Evolutionary conservation across 768 basidiomycete genomes (phyloP).

Genomic region (Austroboletus festivus): DNA sequence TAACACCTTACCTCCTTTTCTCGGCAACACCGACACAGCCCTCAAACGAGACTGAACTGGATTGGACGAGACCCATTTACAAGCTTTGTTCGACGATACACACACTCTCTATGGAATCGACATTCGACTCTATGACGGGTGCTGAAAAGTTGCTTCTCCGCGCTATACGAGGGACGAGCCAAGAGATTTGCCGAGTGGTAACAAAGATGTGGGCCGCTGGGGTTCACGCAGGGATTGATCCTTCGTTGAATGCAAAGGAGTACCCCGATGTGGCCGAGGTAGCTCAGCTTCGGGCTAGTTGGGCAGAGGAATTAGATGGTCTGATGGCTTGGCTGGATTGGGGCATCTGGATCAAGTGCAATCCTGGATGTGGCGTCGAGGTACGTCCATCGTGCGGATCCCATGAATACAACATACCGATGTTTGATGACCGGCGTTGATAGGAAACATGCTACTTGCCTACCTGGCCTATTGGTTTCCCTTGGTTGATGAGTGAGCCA

Average conservation of each 20-base stretch:
- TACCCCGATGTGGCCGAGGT: constrained; percentile 1
- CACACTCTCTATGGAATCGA: constrained; percentile 9
- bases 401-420: not conserved
- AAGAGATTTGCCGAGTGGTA: constrained; percentile 45
- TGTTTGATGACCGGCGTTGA: not conserved
- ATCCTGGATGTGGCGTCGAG: constrained; percentile 43
- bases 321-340: constrained; percentile 54
- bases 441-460: constrained; percentile 30
- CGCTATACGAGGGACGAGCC: constrained; percentile 32
- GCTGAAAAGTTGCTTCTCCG: constrained; percentile 29
- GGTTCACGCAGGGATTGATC: constrained; percentile 18
- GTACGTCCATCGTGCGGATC: constrained; percentile 28
- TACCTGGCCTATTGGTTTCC: constrained; percentile 20
- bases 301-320: constrained; percentile 33
- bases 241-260: constrained; percentile 1
- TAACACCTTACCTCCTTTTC: constrained; percentile 29
- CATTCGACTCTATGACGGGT: constrained; percentile 18
- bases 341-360: constrained; percentile 48
- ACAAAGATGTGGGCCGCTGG: constrained; percentile 49
- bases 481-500: not conserved
- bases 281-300: constrained; percentile 20
- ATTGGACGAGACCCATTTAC: constrained; percentile 33
- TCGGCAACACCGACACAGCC: constrained; percentile 6
- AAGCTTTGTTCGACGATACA: constrained; percentile 29
- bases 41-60: not conserved